Evolutionary conservation across 2,329 filamentous ascomycete species (phyloP).

Genomic region (Chaetothyriales sp.): DNA sequence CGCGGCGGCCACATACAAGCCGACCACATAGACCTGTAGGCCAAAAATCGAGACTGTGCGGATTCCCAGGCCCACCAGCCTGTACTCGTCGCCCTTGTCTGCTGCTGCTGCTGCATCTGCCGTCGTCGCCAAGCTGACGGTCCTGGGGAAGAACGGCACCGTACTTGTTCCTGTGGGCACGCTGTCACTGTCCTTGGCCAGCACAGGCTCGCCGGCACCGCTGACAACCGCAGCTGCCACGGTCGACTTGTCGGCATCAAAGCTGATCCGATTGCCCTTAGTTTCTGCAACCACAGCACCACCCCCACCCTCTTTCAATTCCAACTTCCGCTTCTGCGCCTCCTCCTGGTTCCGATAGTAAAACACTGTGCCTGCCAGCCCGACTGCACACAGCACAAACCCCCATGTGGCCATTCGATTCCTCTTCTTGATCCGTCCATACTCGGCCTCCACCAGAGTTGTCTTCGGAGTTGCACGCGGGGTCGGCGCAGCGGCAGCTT

Average conservation of each 20-base stretch:
- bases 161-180: constrained; percentile 67
- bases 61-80: constrained; percentile 72
- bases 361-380: constrained; percentile 27
- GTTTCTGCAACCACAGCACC: constrained; percentile 3
- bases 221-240: constrained; percentile 25
- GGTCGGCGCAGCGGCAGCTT: constrained; percentile 6
- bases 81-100: constrained; percentile 53
- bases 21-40: constrained; percentile 89
- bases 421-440: constrained; percentile 9
- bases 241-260: constrained; percentile 24
- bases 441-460: constrained; percentile 5
- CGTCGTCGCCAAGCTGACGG: constrained; percentile 42
- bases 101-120: constrained; percentile 26
- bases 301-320: constrained; percentile 4
- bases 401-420: constrained; percentile 18
- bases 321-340: constrained; percentile 1
- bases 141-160: constrained; percentile 65
- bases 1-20: constrained; percentile 72
- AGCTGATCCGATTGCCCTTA: neutral
- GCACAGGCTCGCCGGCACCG: constrained; percentile 20
- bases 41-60: constrained; percentile 77
- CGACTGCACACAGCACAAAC: constrained; percentile 25
- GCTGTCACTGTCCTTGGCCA: constrained; percentile 49
- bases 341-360: constrained; percentile 9
- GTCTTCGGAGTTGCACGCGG: constrained; percentile 12